Base-by-base conservation (phyloP, 306 rosid species). In the Hippophae gyantsensis region DNA sequence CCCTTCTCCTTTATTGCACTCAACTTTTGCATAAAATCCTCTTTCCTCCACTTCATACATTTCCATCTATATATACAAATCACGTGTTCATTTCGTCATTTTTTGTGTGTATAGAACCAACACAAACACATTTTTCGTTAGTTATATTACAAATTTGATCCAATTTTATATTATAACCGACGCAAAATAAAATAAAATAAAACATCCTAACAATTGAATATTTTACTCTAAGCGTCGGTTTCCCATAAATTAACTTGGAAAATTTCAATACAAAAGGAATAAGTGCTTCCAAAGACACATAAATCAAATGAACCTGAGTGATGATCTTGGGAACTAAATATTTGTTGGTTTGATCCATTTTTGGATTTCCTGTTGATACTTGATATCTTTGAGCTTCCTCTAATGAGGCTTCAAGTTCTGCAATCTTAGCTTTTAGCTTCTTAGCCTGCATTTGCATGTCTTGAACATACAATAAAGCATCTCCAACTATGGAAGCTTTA, bases 401-500 rank as follows among this genome's bases (percentile, higher is more conserved):
- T 6, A 78, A 46, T 42, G 89, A 81, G 38, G 86, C 74, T 78
- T 89, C 95, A 65, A 83, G 94, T 13, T 76, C 84, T 64, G 80
- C 69, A 52, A 89, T 74, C 68, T 86, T 87, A 45, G 70, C 76
- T 57, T 78, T 78, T 9, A 89, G 79, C 63, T 79, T 72, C 79
- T 79, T 89, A 13, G 86, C 81, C 66, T 76, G 80, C 71, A 60
- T 72, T 70, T 86, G 92, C 64, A 89, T 85, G 12, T 72, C 78
- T 65, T 83, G 71, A 71, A 84, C 79, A 43, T 86, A 80, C 6
- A 72, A 65, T 9, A 76, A 81, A 55, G 97, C 92, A 67, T 89
- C 97, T 42, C 87, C 89, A 46, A 89, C 83, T 58, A 89, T 89
- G 7, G 95, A 89, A 14, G 92, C 89, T 77, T 83, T 83, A 44